Conservation (phyloP, 2,329 filamentous ascomycete species). For the Calonectria montana region DNA sequence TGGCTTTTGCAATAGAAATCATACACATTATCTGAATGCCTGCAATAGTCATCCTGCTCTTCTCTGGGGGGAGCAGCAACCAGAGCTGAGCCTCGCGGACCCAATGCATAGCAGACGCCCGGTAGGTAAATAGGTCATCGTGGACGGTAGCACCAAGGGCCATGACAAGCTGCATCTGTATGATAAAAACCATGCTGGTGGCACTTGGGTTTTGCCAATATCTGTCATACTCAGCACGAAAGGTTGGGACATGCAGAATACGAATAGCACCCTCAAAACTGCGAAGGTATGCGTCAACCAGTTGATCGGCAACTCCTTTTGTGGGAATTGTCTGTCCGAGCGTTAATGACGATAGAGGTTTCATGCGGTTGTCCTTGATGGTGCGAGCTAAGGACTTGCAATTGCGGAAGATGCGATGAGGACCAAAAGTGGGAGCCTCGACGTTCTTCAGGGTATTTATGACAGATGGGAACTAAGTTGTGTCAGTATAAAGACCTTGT, state of each 20-base stretch:
- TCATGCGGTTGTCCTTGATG: conserved; percentile 55
- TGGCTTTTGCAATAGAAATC: conserved; percentile 60
- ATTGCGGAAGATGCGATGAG: conserved; percentile 47
- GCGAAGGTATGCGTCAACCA: conserved; percentile 65
- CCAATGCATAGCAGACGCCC: conserved; percentile 59
- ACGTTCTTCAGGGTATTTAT: conserved; percentile 41
- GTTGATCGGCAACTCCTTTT: conserved; percentile 57
- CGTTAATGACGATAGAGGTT: conserved; percentile 48
- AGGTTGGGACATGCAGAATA: conserved; percentile 68
- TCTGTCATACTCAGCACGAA: conserved; percentile 63
- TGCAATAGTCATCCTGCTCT: conserved; percentile 60
- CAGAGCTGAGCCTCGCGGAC: conserved; percentile 64
- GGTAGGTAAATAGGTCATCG: conserved; percentile 57
- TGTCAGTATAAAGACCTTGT: neutral
- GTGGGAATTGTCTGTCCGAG: conserved; percentile 54
- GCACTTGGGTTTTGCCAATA: conserved; percentile 59
- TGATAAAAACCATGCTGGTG: conserved; percentile 57
- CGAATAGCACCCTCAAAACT: conserved; percentile 68
- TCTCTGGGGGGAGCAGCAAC: conserved; percentile 59
- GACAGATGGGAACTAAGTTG: conserved; percentile 45
- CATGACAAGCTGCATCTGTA: conserved; percentile 66
- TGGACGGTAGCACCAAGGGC: conserved; percentile 62
- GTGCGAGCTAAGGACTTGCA: conserved; percentile 55
- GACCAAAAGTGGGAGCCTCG: conserved; percentile 43
- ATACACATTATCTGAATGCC: conserved; percentile 65